Conservation (phyloP, 2,329 filamentous ascomycete genomes). For the Nannizzia gypsea region DNA sequence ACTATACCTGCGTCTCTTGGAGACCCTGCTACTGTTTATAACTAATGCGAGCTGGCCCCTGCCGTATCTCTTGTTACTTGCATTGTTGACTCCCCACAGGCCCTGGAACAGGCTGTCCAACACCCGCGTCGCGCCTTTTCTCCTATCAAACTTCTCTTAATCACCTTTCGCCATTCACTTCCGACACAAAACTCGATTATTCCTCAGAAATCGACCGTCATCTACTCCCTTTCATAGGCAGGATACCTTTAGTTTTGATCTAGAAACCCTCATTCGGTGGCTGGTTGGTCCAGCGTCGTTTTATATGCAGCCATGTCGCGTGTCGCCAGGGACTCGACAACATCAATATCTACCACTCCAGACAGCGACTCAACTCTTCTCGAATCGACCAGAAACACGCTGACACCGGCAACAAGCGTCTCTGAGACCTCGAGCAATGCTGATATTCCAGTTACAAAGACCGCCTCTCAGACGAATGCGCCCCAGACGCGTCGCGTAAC, state of each 20-base stretch:
- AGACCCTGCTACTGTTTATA: too few species aligned
- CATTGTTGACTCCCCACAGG: background rate
- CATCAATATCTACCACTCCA: background rate
- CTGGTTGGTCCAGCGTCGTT: background rate
- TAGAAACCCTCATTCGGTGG: background rate
- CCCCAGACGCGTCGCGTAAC: constrained; percentile 28
- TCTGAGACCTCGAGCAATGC: constrained; percentile 31
- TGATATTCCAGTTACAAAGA: constrained; percentile 25
- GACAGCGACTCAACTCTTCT: constrained; percentile 9
- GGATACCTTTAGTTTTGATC: background rate
- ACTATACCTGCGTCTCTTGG: background rate
- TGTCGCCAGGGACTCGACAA: constrained; percentile 4
- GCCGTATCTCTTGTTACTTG: background rate
- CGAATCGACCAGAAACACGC: constrained; percentile 27
- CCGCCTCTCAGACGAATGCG: constrained; percentile 11
- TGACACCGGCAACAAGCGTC: constrained; percentile 32
- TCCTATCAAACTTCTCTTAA: background rate
- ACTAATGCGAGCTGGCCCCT: background rate
- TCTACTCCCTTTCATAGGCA: background rate
- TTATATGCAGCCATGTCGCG: constrained; percentile 7
- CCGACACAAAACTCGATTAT: background rate
- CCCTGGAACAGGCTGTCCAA: background rate
- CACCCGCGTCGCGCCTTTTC: background rate
- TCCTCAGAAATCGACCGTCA: background rate
- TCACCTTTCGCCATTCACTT: background rate